Evolutionary conservation across 768 basidiomycete species (phyloP).

Genomic region (Mycena polygramma): DNA sequence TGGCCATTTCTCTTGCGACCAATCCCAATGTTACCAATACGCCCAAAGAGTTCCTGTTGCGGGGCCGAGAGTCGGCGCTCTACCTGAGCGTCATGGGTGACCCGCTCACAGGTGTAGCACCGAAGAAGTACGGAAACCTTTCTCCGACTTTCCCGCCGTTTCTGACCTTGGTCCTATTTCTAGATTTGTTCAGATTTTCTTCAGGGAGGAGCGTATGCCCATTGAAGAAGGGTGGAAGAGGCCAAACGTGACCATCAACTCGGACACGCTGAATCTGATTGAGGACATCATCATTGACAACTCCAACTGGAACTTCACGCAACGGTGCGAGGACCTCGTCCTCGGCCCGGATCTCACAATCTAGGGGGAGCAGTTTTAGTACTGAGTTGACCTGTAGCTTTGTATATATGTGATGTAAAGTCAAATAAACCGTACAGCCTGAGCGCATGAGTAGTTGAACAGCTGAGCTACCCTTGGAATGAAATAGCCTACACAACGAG

Average conservation of each 20-base stretch:
- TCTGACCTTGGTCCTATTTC: neutral
- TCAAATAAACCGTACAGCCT: no score
- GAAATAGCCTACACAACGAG: no score
- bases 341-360: constrained; percentile 8
- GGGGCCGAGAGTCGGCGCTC: constrained; percentile 15
- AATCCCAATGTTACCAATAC: constrained; percentile 31
- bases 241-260: neutral
- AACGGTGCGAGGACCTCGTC: constrained; percentile 12
- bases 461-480: no score
- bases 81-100: constrained; percentile 26
- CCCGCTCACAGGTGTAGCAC: constrained; percentile 23
- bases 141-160: neutral
- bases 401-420: no score
- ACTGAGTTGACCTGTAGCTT: no score
- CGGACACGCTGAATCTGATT: neutral
- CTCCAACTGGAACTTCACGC: constrained; percentile 1
- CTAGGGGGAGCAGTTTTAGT: neutral
- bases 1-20: constrained; percentile 10
- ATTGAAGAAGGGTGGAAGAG: constrained; percentile 27
- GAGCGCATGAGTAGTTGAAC: no score
- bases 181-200: constrained; percentile 32
- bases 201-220: no score
- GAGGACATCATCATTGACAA: neutral
- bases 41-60: constrained; percentile 21
- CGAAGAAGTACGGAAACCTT: constrained; percentile 18